Base-by-base conservation (phyloP, 768 basidiomycete genomes). In the Tricholoma sp. region DNA sequence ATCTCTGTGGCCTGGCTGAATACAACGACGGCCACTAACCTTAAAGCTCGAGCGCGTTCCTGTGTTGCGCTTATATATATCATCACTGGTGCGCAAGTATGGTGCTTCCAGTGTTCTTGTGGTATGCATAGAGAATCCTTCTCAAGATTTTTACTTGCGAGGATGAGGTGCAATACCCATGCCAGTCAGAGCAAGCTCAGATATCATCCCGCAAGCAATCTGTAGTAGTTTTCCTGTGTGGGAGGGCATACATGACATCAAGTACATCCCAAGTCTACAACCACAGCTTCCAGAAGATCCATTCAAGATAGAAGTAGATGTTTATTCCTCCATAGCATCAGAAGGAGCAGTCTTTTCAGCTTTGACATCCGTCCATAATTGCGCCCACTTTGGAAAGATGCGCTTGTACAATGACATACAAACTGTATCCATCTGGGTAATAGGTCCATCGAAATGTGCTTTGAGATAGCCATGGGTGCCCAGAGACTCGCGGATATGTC, bases 391-490 rank as follows among this genome's bases (percentile, higher is more conserved):
- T 9, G 96, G 96, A 72, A 83, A 98, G 56, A 94, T 87, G 41
- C 97, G 80, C 74, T 98, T 99, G 76, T 99, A 98, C 57, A 99
- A 68, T 46, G 87, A 85, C 88, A 98, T 89, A 71, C 94, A 97
- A 56, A 98, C 83, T 14, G 94, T 96, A 63, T 98, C 97, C 94
- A 97, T 96, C 76, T 94, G 93, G 67, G 82, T 88, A 64, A 98
- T 85, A 19, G 89, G 91, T 12, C 91, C 92, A 67, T 97, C 94
- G 72, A 94, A 94, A 69, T 91, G 83, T 16, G 94, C 95, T 77
- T 98, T 98, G 81, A 94, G 93, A 73, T 98, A 94, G 29, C 96
- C 97, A 67, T 99, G 96, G 29, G 94, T 98, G 49, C 96, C 96
- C 16, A 99, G 85, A 8, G 92, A 88, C 72, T 94, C 95, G 50